phyloP scores from a whole-genome alignment of 2,329 filamentous ascomycete species.

The Monosporascus sp. region DNA sequence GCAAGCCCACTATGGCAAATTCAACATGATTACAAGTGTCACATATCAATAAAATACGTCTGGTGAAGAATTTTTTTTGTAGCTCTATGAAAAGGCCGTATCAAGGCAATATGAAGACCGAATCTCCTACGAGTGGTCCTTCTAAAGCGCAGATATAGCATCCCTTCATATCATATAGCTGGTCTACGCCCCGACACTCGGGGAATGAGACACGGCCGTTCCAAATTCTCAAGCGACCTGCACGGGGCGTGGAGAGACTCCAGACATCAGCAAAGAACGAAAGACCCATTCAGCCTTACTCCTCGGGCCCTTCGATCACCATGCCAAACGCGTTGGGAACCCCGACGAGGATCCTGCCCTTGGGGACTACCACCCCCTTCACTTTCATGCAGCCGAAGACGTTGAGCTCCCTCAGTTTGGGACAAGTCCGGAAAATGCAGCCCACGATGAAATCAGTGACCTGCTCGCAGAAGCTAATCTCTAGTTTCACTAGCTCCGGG shows the following conservation, averaged over 20 bases:
- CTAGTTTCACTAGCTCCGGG: constrained; percentile 63
- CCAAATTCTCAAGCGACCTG: background rate
- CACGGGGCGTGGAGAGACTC: background rate
- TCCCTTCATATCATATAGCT: no score
- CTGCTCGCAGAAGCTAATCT: constrained; percentile 70
- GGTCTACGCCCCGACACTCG: no score
- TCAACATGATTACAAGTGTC: no score
- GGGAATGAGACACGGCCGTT: no score
- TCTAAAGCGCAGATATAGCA: no score
- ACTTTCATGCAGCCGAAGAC: constrained; percentile 62
- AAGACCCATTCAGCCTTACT: background rate
- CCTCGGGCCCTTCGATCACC: constrained; percentile 34
- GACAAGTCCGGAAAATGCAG: constrained; percentile 59
- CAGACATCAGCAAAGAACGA: background rate
- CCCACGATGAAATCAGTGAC: constrained; percentile 62
- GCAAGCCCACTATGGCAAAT: no score
- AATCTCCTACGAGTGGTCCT: no score
- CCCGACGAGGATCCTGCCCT: constrained; percentile 36
- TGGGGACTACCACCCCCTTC: constrained; percentile 33
- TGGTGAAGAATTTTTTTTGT: no score
- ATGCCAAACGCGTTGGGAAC: constrained; percentile 37
- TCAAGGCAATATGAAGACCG: no score
- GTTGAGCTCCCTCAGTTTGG: constrained; percentile 52
- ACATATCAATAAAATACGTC: no score
- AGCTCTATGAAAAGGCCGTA: no score